A percentile compares a stretch with the other conserved stretches of the same genome.
These are phyloP conservation scores for Pisolithus orientalis DNA, from an alignment of 768 basidiomycete genomes.

Conservation along the genomic window DNA sequence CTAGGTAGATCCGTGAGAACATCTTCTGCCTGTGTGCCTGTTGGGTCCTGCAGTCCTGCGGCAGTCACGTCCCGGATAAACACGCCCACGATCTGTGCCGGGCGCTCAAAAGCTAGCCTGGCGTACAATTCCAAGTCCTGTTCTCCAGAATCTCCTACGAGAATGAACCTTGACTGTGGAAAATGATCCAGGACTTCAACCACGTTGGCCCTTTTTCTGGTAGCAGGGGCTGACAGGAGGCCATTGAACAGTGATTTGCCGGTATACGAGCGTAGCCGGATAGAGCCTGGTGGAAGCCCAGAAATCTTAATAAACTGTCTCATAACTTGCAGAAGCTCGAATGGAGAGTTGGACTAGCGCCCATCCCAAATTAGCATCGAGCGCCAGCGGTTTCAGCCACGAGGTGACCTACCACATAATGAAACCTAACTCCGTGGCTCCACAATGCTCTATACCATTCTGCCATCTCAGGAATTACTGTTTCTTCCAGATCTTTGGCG, in stretches of 20 bases:
- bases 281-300: constrained; percentile 65
- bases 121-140: constrained; percentile 93
- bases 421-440: constrained; percentile 68
- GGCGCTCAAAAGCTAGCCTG: constrained; percentile 61
- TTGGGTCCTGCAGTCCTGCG: constrained; percentile 53
- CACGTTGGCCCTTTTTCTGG: constrained; percentile 76
- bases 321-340: constrained; percentile 74
- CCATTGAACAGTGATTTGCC: constrained; percentile 80
- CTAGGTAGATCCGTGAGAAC: constrained; percentile 3
- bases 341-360: constrained; percentile 78
- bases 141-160: constrained; percentile 91
- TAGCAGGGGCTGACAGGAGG: constrained; percentile 74
- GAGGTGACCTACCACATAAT: constrained; percentile 70
- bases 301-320: constrained; percentile 69
- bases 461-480: constrained; percentile 76
- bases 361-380: neutral
- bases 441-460: constrained; percentile 72
- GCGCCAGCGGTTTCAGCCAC: neutral
- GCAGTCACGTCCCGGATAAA: constrained; percentile 74
- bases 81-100: constrained; percentile 66
- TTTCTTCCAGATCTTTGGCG: constrained; percentile 74
- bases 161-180: constrained; percentile 67
- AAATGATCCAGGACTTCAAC: constrained; percentile 74
- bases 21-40: constrained; percentile 31
- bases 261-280: constrained; percentile 80